Base-by-base conservation (phyloP, 768 basidiomycete genomes). In the Russula abietina region DNA sequence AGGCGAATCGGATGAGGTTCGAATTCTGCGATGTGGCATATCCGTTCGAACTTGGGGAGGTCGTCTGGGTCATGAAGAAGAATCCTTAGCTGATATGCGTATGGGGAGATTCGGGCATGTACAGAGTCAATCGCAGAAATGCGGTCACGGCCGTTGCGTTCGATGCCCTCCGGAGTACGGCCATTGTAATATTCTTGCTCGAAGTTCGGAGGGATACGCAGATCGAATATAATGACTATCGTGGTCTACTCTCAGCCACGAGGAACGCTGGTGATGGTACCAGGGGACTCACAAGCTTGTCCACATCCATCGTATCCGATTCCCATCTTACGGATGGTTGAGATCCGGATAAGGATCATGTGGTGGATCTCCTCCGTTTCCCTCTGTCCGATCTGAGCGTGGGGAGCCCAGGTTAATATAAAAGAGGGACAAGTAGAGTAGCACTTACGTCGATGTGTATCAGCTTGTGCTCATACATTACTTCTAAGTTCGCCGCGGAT, bases 391-490 rank as follows among this genome's bases (percentile, higher is more conserved):
- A 68, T 48, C 60, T 65, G 49, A 45, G 36, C 22, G 30, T 14
- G 16, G 10, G 16, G 28, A 19, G 10, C 26, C 41, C 45, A 16
- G 6, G 28, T 9, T n/a, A 19, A 58, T 14, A 14, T 45, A 26
- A 12, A 16, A 53, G 33, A 1, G n/a, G n/a, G n/a, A n/a, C n/a
- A 16, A 16, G 41, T 36, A 33, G n/a, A 26, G 28, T 36, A 9
- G 19, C 1, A 69, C 77, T 67, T 62, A 87, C 89, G 73, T 76
- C 78, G 17, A 90, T 78, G 16, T 81, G 81, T 39, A 92, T 79
- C 17, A 81, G 69, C 73, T 86, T 89, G 67, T 88, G 81, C 32
- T 84, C 84, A 66, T 89, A 90, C 59, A 87, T 81, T 38, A 91
- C 83, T 36, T 75, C 71, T 22, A 91, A 71, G 71, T 81, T 79